Percentiles rank a stretch among this genome's conserved stretches.
Conservation (phyloP, 2,329 filamentous ascomycete genomes). For the Hyphodiscus sp. region DNA sequence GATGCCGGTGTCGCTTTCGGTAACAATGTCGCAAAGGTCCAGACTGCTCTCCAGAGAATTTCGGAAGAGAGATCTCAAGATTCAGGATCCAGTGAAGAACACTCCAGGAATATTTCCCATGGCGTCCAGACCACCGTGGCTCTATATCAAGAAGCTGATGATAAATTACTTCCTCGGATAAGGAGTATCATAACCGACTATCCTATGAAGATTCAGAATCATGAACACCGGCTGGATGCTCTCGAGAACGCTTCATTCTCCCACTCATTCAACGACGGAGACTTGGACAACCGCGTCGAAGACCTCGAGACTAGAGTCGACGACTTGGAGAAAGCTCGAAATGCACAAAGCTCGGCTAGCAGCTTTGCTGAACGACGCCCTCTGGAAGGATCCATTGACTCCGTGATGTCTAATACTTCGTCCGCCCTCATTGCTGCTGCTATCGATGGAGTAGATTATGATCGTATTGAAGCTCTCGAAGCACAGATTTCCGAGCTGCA, state of each 20-base stretch:
- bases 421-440: constrained; percentile 32
- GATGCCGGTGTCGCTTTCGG: constrained; percentile 10
- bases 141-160: constrained; percentile 5
- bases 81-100: neutral
- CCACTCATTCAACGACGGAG: constrained; percentile 59
- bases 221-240: constrained; percentile 59
- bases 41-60: constrained; percentile 17
- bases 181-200: constrained; percentile 19
- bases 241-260: constrained; percentile 68
- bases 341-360: constrained; percentile 35
- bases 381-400: constrained; percentile 25
- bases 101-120: neutral
- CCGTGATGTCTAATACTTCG: constrained; percentile 32
- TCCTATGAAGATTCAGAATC: constrained; percentile 28
- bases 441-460: constrained; percentile 32
- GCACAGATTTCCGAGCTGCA: constrained; percentile 28
- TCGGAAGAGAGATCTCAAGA: constrained; percentile 10
- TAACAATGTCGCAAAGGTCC: constrained; percentile 13
- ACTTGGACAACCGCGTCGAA: constrained; percentile 58
- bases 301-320: constrained; percentile 61
- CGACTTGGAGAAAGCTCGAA: constrained; percentile 48
- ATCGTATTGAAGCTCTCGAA: constrained; percentile 41
- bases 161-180: constrained; percentile 17
- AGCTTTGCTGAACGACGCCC: constrained; percentile 19
- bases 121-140: neutral